phyloP scores from a whole-genome alignment of 2,329 filamentous ascomycete species.

The Graphium sp. region DNA sequence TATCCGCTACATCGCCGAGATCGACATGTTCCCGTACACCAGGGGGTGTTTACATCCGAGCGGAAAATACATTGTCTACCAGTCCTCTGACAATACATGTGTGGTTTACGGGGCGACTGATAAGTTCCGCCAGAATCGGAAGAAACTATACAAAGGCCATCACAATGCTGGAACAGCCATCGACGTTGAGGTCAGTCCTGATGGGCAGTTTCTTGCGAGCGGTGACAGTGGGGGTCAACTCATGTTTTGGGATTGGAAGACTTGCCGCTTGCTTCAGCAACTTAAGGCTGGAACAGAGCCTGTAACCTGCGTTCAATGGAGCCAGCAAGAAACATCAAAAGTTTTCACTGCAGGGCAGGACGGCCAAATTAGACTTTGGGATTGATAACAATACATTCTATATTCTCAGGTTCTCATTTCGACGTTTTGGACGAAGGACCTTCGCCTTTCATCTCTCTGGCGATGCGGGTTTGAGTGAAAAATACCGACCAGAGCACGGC shows the following conservation, averaged over 20 bases:
- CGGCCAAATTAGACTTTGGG: slow-evolving; percentile 83
- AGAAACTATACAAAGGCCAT: slow-evolving; percentile 91
- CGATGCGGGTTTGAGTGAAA: slow-evolving; percentile 1
- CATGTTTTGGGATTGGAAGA: slow-evolving; percentile 99
- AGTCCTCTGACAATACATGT: slow-evolving; percentile 89
- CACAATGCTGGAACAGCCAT: slow-evolving; percentile 92
- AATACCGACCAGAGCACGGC: no score
- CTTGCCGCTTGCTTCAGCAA: slow-evolving; percentile 98
- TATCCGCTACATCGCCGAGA: slow-evolving; percentile 95
- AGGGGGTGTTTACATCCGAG: slow-evolving; percentile 70
- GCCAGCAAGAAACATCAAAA: slow-evolving; percentile 94
- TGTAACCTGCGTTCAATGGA: slow-evolving; percentile 82
- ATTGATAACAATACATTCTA: slow-evolving; percentile 33
- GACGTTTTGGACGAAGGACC: no score
- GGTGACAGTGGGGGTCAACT: slow-evolving; percentile 82
- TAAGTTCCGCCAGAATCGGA: slow-evolving; percentile 92
- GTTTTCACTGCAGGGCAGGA: slow-evolving; percentile 81
- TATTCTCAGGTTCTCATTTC: not conserved
- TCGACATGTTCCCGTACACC: slow-evolving; percentile 94
- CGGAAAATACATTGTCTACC: slow-evolving; percentile 88
- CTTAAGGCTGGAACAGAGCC: slow-evolving; percentile 70
- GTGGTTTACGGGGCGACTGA: slow-evolving; percentile 89
- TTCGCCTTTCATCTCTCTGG: no score
- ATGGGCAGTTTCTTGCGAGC: slow-evolving; percentile 77
- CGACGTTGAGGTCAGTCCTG: slow-evolving; percentile 73